Percentiles rank a stretch among this genome's conserved stretches.
Evolutionary conservation across 2,329 filamentous ascomycete species (phyloP).

Genomic region (Talaromyces rugulosus): DNA sequence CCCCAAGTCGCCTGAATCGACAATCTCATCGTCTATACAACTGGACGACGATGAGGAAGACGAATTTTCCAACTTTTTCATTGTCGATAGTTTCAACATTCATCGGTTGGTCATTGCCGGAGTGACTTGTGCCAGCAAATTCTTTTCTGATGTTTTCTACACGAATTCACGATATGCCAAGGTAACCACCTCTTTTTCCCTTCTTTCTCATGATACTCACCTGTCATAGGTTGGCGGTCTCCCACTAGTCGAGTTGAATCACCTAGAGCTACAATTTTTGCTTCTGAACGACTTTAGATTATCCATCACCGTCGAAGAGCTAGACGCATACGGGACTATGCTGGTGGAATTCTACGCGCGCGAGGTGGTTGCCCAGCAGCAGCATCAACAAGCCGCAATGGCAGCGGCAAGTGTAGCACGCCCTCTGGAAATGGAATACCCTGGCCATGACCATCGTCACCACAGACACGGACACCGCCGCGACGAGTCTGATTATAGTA

Average conservation of each 20-base stretch:
- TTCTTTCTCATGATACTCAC: conserved; percentile 1
- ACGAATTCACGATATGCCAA: conserved; percentile 99
- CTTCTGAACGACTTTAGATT: conserved; percentile 94
- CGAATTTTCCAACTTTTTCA: conserved; percentile 69
- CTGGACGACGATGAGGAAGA: conserved; percentile 46
- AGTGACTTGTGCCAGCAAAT: conserved; percentile 97
- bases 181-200: conserved; percentile 52
- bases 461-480: conserved; percentile 6
- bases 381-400: conserved; percentile 13
- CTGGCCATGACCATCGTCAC: neutral
- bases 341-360: conserved; percentile 95
- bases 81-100: conserved; percentile 98
- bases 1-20: conserved; percentile 24
- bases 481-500: conserved; percentile 8
- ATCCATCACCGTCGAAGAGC: conserved; percentile 86
- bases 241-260: conserved; percentile 87
- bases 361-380: conserved; percentile 67
- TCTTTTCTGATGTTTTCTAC: conserved; percentile 98
- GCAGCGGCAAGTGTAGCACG: neutral
- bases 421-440: conserved; percentile 5
- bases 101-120: conserved; percentile 94
- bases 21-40: conserved; percentile 30
- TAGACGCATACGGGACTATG: conserved; percentile 98
- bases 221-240: conserved; percentile 82
- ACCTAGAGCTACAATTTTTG: conserved; percentile 92